A percentile compares a stretch with the other conserved stretches of the same genome.
Evolutionary conservation across 2,329 filamentous ascomycete species (phyloP).

Genomic region (Colletotrichum simmondsii): DNA sequence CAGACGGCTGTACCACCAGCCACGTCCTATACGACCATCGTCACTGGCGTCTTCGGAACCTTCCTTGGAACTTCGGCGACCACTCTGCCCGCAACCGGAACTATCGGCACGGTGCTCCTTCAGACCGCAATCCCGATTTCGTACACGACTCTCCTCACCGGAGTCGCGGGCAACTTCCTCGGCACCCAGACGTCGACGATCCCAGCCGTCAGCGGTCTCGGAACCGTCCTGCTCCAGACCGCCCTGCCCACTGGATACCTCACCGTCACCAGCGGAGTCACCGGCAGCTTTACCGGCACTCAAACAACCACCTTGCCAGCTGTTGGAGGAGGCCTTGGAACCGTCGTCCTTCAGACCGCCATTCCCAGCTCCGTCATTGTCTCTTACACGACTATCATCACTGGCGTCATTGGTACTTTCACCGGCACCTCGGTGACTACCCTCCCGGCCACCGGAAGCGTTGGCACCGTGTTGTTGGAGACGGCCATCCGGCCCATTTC

Average conservation of each 20-base stretch:
- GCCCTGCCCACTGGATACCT: conserved; percentile 6
- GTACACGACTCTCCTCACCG: conserved; percentile 13
- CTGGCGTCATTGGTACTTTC: conserved; percentile 4
- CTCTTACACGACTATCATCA: conserved; percentile 20
- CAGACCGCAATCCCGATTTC: conserved; percentile 17
- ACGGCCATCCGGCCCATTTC: conserved; percentile 13
- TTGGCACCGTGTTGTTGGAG: conserved; percentile 17
- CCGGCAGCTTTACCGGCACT: conserved; percentile 7
- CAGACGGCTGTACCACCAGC: background rate
- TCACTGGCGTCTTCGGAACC: background rate
- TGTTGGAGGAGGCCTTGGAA: conserved; percentile 1
- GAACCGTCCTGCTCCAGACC: conserved; percentile 16
- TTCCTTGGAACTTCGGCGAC: background rate
- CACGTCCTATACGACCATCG: background rate
- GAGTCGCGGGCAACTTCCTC: background rate
- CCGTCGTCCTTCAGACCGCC: conserved; percentile 6
- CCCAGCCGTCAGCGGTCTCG: background rate
- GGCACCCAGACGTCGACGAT: conserved; percentile 16
- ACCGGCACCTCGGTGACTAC: conserved; percentile 1
- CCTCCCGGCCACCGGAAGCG: conserved; percentile 3
- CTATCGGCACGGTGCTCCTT: conserved; percentile 2
- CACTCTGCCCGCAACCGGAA: background rate
- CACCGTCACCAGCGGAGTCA: conserved; percentile 13
- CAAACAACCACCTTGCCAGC: background rate
- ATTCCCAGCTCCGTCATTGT: conserved; percentile 1